Conservation (phyloP, 441 rosid species). For the Corymbia calophylla region DNA sequence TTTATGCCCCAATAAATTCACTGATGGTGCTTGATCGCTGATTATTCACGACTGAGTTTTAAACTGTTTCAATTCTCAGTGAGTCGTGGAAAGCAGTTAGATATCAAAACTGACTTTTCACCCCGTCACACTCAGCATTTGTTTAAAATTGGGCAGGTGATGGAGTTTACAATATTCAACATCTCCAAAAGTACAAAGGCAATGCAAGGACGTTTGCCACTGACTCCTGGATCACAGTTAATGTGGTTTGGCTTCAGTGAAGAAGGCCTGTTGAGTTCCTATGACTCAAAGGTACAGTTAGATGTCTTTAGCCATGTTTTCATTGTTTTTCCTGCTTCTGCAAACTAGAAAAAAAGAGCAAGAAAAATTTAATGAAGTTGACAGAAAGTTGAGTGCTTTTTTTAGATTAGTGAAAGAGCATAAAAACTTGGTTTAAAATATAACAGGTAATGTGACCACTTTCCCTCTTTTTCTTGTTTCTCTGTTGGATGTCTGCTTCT, state of each 20-base stretch:
- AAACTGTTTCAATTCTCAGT: neutral
- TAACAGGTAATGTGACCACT: neutral
- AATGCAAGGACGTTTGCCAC: slow-evolving; percentile 59
- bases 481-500: neutral
- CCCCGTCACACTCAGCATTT: neutral
- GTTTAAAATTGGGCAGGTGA: slow-evolving; percentile 43
- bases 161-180: slow-evolving; percentile 60
- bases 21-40: neutral
- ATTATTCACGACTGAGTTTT: neutral
- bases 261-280: slow-evolving; percentile 77
- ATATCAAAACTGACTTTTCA: neutral
- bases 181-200: slow-evolving; percentile 49
- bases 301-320: neutral
- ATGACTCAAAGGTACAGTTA: slow-evolving; percentile 68
- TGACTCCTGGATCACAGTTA: slow-evolving; percentile 74
- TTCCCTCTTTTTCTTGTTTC: neutral
- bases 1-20: neutral
- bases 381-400: neutral
- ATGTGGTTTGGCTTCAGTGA: slow-evolving; percentile 89
- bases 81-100: neutral
- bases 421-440: neutral
- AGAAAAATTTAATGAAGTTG: neutral
- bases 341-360: neutral
- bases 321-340: neutral
- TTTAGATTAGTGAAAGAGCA: neutral